Conservation (phyloP, 2,329 filamentous ascomycete genomes). For the Aspergillus sp. region DNA sequence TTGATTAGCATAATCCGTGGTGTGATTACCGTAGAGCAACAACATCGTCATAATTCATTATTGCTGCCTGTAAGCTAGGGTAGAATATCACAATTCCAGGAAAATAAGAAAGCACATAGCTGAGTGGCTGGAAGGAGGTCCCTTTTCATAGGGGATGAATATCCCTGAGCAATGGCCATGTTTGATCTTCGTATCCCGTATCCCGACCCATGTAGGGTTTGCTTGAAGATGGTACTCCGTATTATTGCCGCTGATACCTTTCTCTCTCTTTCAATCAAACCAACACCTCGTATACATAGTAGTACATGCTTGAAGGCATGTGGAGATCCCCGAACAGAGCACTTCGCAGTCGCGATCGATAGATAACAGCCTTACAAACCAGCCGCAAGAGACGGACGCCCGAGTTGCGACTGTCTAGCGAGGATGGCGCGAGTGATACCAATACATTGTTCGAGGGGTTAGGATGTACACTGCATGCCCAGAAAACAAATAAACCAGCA, state of each 20-base stretch:
- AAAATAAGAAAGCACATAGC: background rate
- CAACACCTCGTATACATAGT: too few species aligned
- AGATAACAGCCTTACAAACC: slow-evolving; percentile 20
- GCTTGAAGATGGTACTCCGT: background rate
- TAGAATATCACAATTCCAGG: background rate
- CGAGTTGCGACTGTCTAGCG: slow-evolving; percentile 34
- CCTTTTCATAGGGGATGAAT: background rate
- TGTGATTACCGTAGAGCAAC: too few species aligned
- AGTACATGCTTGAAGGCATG: background rate
- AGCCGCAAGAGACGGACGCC: slow-evolving; percentile 33
- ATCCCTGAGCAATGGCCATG: background rate
- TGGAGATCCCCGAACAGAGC: slow-evolving; percentile 18
- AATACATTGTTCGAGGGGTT: slow-evolving; percentile 32
- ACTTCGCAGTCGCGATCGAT: slow-evolving; percentile 24
- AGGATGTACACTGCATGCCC: background rate
- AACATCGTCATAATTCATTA: too few species aligned
- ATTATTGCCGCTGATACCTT: background rate
- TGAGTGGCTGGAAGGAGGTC: too few species aligned
- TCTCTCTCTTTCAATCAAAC: too few species aligned
- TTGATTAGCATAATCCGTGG: background rate
- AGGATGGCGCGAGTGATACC: slow-evolving; percentile 37
- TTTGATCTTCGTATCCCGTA: background rate
- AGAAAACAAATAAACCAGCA: background rate
- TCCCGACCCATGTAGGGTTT: background rate
- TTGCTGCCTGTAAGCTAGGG: background rate